phyloP scores from a whole-genome alignment of 345 rosid genomes.

The Litchi chinensis region DNA sequence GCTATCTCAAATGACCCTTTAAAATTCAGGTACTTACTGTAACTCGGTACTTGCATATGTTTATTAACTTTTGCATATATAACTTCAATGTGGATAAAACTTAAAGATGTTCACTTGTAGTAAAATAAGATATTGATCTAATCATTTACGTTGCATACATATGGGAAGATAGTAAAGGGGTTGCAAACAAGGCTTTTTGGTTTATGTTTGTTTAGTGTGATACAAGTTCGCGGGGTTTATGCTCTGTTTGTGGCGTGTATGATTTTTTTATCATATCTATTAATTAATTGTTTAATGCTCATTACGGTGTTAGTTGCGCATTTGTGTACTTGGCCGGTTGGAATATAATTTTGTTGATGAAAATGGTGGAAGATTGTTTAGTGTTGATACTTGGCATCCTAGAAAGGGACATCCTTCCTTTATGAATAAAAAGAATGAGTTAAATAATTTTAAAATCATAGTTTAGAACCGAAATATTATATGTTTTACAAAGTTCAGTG shows the following conservation, averaged over 20 bases:
- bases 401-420: slow-evolving; percentile 39
- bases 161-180: not conserved
- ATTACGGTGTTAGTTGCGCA: not conserved
- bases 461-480: not conserved
- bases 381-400: slow-evolving; percentile 28
- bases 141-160: not conserved
- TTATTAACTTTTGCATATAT: not conserved
- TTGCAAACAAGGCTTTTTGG: slow-evolving; percentile 3
- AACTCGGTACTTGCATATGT: not conserved
- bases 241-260: slow-evolving; percentile 9
- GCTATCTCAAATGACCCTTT: slow-evolving; percentile 61
- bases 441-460: not conserved
- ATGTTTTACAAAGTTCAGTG: not conserved
- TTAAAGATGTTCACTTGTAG: not conserved
- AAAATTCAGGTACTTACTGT: slow-evolving; percentile 64
- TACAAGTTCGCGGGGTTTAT: slow-evolving; percentile 19
- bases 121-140: not conserved
- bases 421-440: not conserved
- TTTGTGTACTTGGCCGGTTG: slow-evolving; percentile 19
- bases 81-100: too few species aligned
- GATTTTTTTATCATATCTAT: not conserved
- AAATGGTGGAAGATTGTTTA: slow-evolving; percentile 14
- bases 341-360: slow-evolving; percentile 16
- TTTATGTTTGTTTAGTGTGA: slow-evolving; percentile 15
- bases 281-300: slow-evolving; percentile 3